Base-by-base conservation (phyloP, 176 grass and related monocot genomes). In the Elaeis guineensis region DNA sequence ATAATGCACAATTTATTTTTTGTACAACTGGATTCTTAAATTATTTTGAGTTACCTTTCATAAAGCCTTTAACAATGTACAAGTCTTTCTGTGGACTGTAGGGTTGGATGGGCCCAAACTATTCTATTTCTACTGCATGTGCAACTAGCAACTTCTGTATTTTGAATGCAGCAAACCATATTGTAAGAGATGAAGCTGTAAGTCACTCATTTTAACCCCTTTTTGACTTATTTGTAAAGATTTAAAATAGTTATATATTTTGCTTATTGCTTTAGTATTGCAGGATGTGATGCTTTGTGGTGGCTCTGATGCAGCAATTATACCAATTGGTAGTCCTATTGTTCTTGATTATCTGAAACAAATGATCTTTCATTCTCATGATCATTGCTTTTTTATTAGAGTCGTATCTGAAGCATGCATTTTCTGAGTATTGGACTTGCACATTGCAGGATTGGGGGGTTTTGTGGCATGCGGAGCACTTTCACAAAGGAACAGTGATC, bases 131-230 rank as follows among this genome's bases (percentile, higher is more conserved):
- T 60, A 93, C 94, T 28, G 94, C 94, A 22, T 93, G 88, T 83
- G 94, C 94, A 25, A 93, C 94, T 70, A 98, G 88, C 79, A 98
- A 98, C 64, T 98, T 98, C n/a, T 93, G 94, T 69, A 98, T 98
- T 64, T 77, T 98, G 51, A 93, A 93, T 78, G 88, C 94, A 21
- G 94, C 94, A 70, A 89, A 93, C 63, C 94, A 98, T 83, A 98
- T 98, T 68, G 79, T 79, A 80, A 84, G 85, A 76, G 88, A 85
- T 62, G 94, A 93, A 81, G 79, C 79, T 59, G 94, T 98, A 81
- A 83, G 81, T 63, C 75, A 57, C 56, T 75, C 69, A 19, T 7
- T 55, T 67, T 6, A 67, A 16, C 53, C 59, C 68, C 16, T 25
- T 59, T 8, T 1, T 55, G 58, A 44, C 21, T 67, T 50, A 66